Evolutionary conservation across 2,329 filamentous ascomycete genomes (phyloP).

Genomic region (Aureobasidium subglaciale): DNA sequence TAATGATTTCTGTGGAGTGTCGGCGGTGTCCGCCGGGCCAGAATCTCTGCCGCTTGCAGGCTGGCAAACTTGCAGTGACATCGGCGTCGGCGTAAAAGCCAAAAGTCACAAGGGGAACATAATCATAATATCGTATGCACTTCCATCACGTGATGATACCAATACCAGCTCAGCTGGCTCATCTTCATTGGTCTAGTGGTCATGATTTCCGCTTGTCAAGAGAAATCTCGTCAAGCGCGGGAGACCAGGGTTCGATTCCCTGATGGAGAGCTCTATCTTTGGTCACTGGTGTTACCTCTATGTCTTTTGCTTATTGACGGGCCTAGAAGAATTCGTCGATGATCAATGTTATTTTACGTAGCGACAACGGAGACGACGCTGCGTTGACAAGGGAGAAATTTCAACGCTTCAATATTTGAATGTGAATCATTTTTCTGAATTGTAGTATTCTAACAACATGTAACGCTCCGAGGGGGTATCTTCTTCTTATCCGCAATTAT

Average conservation of each 20-base stretch:
- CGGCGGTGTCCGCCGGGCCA: slow-evolving; percentile 1
- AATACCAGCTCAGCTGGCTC: neutral
- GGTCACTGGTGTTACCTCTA: too few relatives aligned
- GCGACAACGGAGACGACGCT: too few relatives aligned
- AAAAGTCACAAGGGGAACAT: too few relatives aligned
- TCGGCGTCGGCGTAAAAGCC: too few relatives aligned
- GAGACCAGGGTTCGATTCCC: slow-evolving; percentile 9
- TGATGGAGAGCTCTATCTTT: slow-evolving; percentile 4
- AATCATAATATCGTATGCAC: too few relatives aligned
- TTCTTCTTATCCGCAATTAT: neutral
- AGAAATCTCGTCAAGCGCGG: slow-evolving; percentile 5
- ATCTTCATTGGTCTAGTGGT: slow-evolving; percentile 10
- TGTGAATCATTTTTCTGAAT: neutral
- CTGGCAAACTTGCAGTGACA: neutral
- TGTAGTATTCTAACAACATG: neutral
- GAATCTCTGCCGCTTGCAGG: neutral
- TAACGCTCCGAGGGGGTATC: neutral
- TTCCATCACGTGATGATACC: slow-evolving; percentile 1
- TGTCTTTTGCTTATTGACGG: too few relatives aligned
- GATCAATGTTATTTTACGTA: too few relatives aligned
- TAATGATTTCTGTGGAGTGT: neutral
- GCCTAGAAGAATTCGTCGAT: too few relatives aligned
- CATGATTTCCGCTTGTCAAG: slow-evolving; percentile 10
- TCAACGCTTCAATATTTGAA: too few relatives aligned
- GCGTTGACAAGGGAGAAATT: too few relatives aligned